These are phyloP conservation scores for Cryphonectria carpinicola DNA, from an alignment of 2,329 filamentous ascomycete genomes.

Conservation along the genomic window DNA sequence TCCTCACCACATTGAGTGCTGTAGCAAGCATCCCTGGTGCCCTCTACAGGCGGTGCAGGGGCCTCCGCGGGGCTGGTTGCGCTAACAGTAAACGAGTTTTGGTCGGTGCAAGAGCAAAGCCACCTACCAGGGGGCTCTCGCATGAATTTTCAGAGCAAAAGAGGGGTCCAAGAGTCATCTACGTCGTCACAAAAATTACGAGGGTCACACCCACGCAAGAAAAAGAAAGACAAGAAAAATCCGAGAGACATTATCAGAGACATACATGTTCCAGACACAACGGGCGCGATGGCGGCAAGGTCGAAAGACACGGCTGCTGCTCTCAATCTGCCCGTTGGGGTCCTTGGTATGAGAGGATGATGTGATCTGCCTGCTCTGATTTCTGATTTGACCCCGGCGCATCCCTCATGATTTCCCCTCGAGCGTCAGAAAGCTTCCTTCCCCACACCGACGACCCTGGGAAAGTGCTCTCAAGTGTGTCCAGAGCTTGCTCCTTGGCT, in stretches of 20 bases:
- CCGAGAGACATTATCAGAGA: not conserved
- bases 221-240: not conserved
- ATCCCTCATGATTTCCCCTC: conserved; percentile 6
- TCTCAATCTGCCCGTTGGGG: not conserved
- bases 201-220: not conserved
- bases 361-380: conserved; percentile 4
- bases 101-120: conserved; percentile 1
- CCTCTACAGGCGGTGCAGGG: not conserved
- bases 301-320: not conserved
- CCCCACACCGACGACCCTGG: conserved; percentile 3
- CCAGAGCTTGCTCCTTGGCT: conserved; percentile 1
- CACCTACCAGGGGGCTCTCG: conserved; percentile 8
- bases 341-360: not conserved
- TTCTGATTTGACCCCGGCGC: conserved; percentile 4
- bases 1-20: not conserved
- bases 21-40: not conserved
- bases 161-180: not conserved
- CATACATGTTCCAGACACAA: not conserved
- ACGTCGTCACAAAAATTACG: not conserved
- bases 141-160: conserved; percentile 10
- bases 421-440: not conserved
- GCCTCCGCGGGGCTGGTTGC: conserved; percentile 9
- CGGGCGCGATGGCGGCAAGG: conserved; percentile 1
- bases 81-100: not conserved
- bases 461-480: not conserved